Percentiles rank a stretch among this genome's conserved stretches.
These are phyloP conservation scores for Solanum chacoense DNA, from an alignment of 305 asterid genomes.

Conservation along the genomic window DNA sequence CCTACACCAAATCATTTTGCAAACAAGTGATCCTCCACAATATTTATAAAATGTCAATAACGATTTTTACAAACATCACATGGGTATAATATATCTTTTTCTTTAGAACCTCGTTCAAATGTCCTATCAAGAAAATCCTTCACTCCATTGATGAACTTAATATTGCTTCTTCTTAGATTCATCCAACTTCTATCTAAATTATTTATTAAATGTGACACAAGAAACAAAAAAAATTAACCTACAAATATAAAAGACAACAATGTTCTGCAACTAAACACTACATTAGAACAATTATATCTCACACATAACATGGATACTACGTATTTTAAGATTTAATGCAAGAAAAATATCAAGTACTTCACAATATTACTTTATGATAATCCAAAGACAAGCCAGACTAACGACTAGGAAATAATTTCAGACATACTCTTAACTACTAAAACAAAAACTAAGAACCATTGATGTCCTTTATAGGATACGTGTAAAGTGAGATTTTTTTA, in stretches of 20 bases:
- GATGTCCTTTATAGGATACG: background rate
- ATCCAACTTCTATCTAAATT: no score
- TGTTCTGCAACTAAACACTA: background rate
- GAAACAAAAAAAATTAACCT: no score
- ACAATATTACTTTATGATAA: background rate
- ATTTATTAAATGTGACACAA: no score
- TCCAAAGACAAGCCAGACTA: background rate
- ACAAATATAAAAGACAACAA: background rate
- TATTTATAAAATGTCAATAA: no score
- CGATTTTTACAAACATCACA: no score
- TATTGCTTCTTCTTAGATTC: no score
- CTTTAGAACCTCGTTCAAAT: no score
- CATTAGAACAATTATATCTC: background rate
- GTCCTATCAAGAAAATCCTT: no score
- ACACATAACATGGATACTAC: background rate
- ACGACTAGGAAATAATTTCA: background rate
- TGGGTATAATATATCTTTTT: no score
- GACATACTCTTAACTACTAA: background rate
- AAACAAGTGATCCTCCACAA: background rate
- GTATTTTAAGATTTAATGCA: background rate
- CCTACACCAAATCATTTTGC: background rate
- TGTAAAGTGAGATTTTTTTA: background rate
- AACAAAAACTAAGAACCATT: background rate
- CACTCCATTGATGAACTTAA: no score
- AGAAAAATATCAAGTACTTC: background rate